Evolutionary conservation across 192 early-diverging fungal species (phyloP).

Genomic region (Dimargaris xerosporica): DNA sequence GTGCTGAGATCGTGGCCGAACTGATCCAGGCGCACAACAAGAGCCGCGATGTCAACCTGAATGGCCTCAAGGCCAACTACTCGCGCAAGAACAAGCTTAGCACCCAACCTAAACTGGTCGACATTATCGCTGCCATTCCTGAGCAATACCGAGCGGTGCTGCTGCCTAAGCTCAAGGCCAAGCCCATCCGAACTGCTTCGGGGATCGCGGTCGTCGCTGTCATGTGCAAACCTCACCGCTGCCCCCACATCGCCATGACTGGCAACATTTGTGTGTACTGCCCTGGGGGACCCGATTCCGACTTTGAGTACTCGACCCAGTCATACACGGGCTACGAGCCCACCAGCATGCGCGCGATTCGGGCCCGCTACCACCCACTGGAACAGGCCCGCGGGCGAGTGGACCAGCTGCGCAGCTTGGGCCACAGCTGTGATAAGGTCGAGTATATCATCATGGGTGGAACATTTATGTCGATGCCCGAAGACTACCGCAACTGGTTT

Average conservation of each 20-base stretch:
- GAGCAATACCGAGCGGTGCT: constrained; percentile 76
- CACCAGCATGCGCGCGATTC: constrained; percentile 95
- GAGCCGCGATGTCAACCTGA: constrained; percentile 72
- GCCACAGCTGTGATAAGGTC: constrained; percentile 94
- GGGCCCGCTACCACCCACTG: constrained; percentile 93
- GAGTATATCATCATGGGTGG: constrained; percentile 99
- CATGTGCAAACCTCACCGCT: constrained; percentile 94
- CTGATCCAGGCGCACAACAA: constrained; percentile 51
- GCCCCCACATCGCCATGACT: constrained; percentile 98
- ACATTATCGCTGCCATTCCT: constrained; percentile 97
- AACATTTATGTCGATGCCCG: constrained; percentile 92
- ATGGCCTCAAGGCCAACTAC: constrained; percentile 62
- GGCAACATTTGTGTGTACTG: constrained; percentile 99
- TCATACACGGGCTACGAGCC: constrained; percentile 99
- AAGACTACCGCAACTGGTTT: constrained; percentile 97
- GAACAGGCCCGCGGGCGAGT: constrained; percentile 90
- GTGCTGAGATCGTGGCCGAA: constrained; percentile 82
- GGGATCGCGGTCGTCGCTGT: constrained; percentile 73
- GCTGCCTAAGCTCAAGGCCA: constrained; percentile 78
- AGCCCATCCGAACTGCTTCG: constrained; percentile 87
- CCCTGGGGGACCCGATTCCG: constrained; percentile 96
- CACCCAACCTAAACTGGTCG: constrained; percentile 85
- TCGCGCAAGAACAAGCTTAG: constrained; percentile 57
- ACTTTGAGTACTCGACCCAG: constrained; percentile 99
- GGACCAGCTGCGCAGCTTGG: constrained; percentile 83